phyloP scores from a whole-genome alignment of 2,329 filamentous ascomycete genomes.

The Samsoniella hepiali region DNA sequence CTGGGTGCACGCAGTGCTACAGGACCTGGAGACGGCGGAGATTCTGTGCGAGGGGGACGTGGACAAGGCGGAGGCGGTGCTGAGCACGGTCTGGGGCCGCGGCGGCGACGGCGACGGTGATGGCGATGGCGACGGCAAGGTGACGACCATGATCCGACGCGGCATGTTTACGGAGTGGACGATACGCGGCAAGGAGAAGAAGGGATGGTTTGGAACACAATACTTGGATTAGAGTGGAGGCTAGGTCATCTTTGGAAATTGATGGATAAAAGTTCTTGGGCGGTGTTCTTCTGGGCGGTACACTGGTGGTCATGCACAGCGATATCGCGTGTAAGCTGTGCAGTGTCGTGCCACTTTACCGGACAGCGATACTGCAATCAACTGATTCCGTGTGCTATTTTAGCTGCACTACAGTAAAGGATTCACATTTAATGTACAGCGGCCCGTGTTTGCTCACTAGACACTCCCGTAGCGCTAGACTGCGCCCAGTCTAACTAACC shows the following conservation, averaged over 20 bases:
- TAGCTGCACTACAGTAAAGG: no score
- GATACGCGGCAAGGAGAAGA: not conserved
- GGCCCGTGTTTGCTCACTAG: no score
- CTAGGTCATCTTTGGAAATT: no score
- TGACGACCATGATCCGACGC: not conserved
- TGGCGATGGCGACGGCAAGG: not conserved
- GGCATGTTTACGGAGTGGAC: conserved; percentile 16
- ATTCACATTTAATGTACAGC: no score
- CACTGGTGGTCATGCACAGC: no score
- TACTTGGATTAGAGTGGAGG: not conserved
- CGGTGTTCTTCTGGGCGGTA: no score
- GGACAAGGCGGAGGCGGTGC: not conserved
- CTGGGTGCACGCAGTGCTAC: conserved; percentile 5
- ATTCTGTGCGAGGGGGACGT: not conserved
- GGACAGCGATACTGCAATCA: no score
- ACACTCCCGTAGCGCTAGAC: no score
- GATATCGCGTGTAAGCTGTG: no score
- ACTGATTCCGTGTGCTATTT: no score
- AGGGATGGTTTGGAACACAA: not conserved
- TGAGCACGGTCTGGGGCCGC: not conserved
- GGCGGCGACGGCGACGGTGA: not conserved
- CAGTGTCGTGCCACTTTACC: no score
- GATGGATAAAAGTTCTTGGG: not conserved
- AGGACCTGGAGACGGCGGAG: conserved; percentile 1
- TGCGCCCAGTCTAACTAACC: no score